A percentile compares a stretch with the other conserved stretches of the same genome.
Conservation (phyloP, 179 eudicot species). For the Beta corolliflora region DNA sequence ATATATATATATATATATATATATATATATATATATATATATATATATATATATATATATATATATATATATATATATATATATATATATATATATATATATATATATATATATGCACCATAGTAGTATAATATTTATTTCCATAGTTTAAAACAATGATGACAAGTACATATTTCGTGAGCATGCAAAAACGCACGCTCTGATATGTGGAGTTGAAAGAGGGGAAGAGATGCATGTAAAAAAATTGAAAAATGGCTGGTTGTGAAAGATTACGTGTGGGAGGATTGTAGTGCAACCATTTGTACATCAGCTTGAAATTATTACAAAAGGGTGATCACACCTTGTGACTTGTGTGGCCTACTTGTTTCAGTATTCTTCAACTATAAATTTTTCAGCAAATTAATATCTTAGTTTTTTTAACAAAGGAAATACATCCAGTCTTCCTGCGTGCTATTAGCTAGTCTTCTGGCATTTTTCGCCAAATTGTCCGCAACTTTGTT, state of each 20-base stretch:
- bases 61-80: too few relatives aligned
- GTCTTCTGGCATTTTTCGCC: too few relatives aligned
- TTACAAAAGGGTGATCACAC: slow-evolving; percentile 29
- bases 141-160: not conserved
- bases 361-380: not conserved
- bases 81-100: not conserved
- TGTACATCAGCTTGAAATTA: slow-evolving; percentile 37
- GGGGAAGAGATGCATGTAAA: slow-evolving; percentile 12
- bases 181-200: slow-evolving; percentile 32
- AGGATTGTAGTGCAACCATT: slow-evolving; percentile 18
- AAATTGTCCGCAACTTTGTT: too few relatives aligned
- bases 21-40: too few relatives aligned
- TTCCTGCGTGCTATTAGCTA: too few relatives aligned
- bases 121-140: not conserved
- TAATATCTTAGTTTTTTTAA: too few relatives aligned
- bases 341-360: slow-evolving; percentile 35
- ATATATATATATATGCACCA: not conserved
- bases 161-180: not conserved
- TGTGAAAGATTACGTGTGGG: slow-evolving; percentile 38
- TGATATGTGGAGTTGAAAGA: not conserved
- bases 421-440: too few relatives aligned
- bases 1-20: too few relatives aligned
- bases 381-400: too few relatives aligned
- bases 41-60: too few relatives aligned
- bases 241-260: slow-evolving; percentile 3